phyloP scores from a whole-genome alignment of 805 yeast species.

The Yarrowia hollandica region DNA sequence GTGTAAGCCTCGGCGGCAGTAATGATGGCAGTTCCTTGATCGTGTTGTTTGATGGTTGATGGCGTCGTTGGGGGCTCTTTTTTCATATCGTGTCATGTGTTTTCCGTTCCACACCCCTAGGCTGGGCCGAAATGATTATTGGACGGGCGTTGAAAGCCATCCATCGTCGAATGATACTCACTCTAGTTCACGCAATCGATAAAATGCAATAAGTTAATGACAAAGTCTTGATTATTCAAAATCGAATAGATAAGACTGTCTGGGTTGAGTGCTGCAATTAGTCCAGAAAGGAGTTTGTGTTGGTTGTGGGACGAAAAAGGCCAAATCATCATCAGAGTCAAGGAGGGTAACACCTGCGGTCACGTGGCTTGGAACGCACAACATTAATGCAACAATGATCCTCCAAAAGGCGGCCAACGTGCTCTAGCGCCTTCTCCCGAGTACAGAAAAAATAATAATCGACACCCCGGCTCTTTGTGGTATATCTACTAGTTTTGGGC shows the following conservation, averaged over 20 bases:
- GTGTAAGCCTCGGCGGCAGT: not conserved
- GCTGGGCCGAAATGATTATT: not conserved
- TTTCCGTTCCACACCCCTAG: not conserved
- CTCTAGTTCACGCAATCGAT: constrained; percentile 29
- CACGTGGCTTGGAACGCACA: constrained; percentile 23
- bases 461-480: not conserved
- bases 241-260: constrained; percentile 28
- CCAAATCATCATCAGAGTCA: constrained; percentile 28
- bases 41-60: not conserved
- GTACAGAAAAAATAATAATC: not conserved
- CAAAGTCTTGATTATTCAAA: constrained; percentile 27
- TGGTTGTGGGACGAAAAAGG: constrained; percentile 28
- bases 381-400: constrained; percentile 8
- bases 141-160: not conserved
- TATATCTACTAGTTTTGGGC: not conserved
- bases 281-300: constrained; percentile 30
- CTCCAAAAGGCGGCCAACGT: no score
- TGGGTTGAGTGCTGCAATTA: constrained; percentile 28
- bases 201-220: constrained; percentile 28
- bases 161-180: constrained; percentile 27
- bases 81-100: constrained; percentile 12
- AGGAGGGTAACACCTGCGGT: constrained; percentile 21
- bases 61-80: constrained; percentile 1
- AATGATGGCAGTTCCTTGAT: not conserved
- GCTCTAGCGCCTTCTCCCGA: no score